Evolutionary conservation across 345 rosid genomes (phyloP).

Genomic region (Hevea brasiliensis): DNA sequence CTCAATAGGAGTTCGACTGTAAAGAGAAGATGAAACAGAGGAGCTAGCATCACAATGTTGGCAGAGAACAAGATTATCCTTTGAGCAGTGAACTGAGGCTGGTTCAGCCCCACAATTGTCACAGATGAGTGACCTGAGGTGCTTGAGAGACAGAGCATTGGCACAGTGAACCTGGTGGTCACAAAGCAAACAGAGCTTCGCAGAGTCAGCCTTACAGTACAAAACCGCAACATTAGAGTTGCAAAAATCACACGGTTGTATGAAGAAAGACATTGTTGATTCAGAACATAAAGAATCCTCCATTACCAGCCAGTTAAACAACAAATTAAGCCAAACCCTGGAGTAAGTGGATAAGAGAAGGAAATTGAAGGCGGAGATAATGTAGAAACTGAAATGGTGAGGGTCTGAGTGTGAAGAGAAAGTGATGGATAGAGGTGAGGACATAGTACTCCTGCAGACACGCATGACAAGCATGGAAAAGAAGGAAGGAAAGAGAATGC

Average conservation of each 20-base stretch:
- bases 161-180: slow-evolving; percentile 28
- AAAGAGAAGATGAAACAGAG: slow-evolving; percentile 22
- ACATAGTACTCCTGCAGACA: too few species aligned
- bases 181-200: slow-evolving; percentile 26
- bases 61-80: slow-evolving; percentile 36
- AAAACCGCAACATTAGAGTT: slow-evolving; percentile 18
- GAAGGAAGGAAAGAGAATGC: neutral
- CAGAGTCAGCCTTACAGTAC: slow-evolving; percentile 28
- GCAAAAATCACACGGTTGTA: slow-evolving; percentile 24
- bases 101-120: slow-evolving; percentile 21
- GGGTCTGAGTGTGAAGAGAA: too few species aligned
- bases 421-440: neutral
- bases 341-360: too few species aligned
- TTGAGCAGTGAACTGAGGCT: slow-evolving; percentile 30
- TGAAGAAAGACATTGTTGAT: too few species aligned
- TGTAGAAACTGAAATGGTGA: neutral
- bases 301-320: neutral
- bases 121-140: slow-evolving; percentile 23
- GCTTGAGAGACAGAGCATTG: slow-evolving; percentile 26
- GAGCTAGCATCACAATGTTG: slow-evolving; percentile 30
- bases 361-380: neutral
- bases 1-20: slow-evolving; percentile 21
- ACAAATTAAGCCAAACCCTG: too few species aligned
- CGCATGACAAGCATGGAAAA: neutral
- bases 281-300: slow-evolving; percentile 1